phyloP scores from a whole-genome alignment of 305 asterid species.

The Salvia sclarea region DNA sequence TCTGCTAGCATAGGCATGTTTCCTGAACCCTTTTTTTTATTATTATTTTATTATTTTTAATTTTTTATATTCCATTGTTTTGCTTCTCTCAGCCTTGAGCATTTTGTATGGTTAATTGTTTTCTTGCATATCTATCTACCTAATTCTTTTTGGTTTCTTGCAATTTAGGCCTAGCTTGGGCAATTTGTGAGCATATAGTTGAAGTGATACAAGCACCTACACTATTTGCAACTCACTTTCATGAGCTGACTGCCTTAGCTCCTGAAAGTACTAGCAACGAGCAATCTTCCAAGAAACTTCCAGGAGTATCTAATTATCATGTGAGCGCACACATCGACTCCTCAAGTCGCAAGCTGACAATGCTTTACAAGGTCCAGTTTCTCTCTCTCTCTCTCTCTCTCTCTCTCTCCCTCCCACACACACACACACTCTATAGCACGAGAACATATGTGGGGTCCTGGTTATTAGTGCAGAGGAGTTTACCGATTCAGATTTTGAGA shows the following conservation, averaged over 20 bases:
- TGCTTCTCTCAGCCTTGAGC: slow-evolving; percentile 23
- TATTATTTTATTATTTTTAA: too few relatives aligned
- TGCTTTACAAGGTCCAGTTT: slow-evolving; percentile 86
- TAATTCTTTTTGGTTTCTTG: slow-evolving; percentile 23
- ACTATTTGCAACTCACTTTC: slow-evolving; percentile 96
- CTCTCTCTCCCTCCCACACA: not conserved
- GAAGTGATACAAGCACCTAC: slow-evolving; percentile 89
- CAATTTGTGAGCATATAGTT: slow-evolving; percentile 92
- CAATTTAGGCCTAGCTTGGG: slow-evolving; percentile 92
- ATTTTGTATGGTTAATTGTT: slow-evolving; percentile 15
- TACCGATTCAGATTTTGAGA: slow-evolving; percentile 5
- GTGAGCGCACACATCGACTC: slow-evolving; percentile 97
- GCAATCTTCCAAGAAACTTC: slow-evolving; percentile 48
- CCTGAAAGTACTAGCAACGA: slow-evolving; percentile 46
- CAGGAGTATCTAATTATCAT: slow-evolving; percentile 84
- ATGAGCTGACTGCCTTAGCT: slow-evolving; percentile 94
- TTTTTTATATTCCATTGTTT: too few relatives aligned
- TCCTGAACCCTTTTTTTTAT: not conserved
- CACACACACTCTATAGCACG: not conserved
- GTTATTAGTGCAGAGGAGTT: too few relatives aligned
- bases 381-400: slow-evolving; percentile 30
- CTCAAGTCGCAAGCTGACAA: slow-evolving; percentile 84
- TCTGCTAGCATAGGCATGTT: slow-evolving; percentile 6
- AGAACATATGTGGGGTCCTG: too few relatives aligned
- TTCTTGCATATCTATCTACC: slow-evolving; percentile 8